Conservation (phyloP, 371 early-diverging fungal genomes). For the Mortierella sp. region DNA sequence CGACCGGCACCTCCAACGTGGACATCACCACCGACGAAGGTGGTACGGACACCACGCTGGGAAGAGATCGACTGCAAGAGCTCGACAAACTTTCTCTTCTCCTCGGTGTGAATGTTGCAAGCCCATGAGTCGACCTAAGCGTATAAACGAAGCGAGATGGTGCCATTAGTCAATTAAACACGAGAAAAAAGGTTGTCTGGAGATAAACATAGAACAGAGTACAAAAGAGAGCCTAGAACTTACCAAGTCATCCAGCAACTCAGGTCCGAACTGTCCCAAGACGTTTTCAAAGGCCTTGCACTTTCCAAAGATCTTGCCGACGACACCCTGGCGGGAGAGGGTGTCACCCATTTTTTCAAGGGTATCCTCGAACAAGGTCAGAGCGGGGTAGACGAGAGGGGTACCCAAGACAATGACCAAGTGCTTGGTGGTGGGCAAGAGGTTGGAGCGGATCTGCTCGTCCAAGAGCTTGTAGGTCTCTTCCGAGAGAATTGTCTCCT, state of each 20-base stretch:
- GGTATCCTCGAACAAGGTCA: constrained; percentile 74
- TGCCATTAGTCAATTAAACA: neutral
- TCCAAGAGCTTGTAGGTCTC: constrained; percentile 74
- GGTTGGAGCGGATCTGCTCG: constrained; percentile 60
- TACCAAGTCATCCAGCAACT: constrained; percentile 82
- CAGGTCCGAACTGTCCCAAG: constrained; percentile 81
- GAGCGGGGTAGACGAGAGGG: constrained; percentile 80
- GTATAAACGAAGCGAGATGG: neutral
- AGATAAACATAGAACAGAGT: neutral
- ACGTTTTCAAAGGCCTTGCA: constrained; percentile 59
- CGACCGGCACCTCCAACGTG: constrained; percentile 84
- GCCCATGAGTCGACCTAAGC: constrained; percentile 68
- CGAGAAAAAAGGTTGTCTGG: neutral
- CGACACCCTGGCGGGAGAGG: constrained; percentile 19
- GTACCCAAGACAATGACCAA: constrained; percentile 78
- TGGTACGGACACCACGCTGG: constrained; percentile 73
- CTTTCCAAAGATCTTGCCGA: constrained; percentile 46
- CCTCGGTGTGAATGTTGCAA: constrained; percentile 75
- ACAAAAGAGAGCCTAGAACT: constrained; percentile 3
- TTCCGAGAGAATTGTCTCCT: constrained; percentile 69
- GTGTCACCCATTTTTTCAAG: constrained; percentile 30
- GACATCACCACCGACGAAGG: constrained; percentile 84
- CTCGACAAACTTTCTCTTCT: constrained; percentile 74
- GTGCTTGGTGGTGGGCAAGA: constrained; percentile 71
- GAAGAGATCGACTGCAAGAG: constrained; percentile 75